Conservation (phyloP, 1,284 basidiomycete species). For the Puccinia coronata region DNA sequence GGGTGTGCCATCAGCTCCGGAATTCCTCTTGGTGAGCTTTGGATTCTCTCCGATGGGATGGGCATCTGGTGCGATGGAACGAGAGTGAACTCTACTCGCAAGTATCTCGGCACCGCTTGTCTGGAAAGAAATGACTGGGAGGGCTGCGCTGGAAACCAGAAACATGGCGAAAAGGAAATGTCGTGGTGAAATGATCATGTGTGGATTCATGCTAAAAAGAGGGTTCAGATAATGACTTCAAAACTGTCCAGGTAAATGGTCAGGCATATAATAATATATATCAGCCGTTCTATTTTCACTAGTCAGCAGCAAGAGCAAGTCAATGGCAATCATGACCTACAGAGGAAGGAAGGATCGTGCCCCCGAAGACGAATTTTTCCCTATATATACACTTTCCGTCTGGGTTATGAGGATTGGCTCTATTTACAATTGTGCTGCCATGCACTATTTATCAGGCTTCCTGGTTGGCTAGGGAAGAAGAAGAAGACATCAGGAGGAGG, state of each 20-base stretch:
- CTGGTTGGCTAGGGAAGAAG: background rate
- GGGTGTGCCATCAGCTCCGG: background rate
- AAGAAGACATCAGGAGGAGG: background rate
- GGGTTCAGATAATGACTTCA: background rate
- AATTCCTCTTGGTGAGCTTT: background rate
- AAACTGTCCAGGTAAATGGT: background rate
- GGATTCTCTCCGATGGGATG: background rate
- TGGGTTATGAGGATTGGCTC: background rate
- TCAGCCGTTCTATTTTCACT: background rate
- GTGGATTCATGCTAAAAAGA: conserved; percentile 6
- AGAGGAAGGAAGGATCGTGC: background rate
- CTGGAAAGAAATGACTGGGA: background rate
- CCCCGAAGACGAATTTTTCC: background rate
- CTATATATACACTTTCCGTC: background rate
- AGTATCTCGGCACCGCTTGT: background rate
- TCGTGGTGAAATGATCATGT: background rate
- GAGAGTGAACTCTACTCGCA: background rate
- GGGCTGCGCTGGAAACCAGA: background rate
- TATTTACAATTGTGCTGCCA: conserved; percentile 5
- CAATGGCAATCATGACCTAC: background rate
- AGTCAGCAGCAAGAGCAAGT: background rate
- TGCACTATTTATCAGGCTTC: background rate
- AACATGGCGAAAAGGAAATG: background rate
- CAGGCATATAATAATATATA: too few species aligned
- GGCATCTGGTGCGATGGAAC: background rate